Conservation (phyloP, 805 yeast genomes). For the Kazachstania psychrophila region DNA sequence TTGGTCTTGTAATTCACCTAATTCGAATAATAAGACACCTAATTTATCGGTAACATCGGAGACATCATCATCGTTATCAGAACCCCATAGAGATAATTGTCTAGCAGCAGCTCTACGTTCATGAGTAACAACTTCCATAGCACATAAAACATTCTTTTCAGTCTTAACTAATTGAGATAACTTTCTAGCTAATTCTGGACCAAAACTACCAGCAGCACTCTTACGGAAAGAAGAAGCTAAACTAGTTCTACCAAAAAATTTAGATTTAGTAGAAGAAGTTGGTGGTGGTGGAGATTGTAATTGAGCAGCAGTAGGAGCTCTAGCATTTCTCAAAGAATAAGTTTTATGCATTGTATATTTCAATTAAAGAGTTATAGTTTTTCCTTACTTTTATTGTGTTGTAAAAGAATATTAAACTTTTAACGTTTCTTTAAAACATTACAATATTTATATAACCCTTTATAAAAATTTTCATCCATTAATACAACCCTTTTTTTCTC, state of each 20-base stretch:
- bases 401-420: too few species aligned
- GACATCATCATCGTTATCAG: conserved; percentile 93
- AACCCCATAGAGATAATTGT: conserved; percentile 97
- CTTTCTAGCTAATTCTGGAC: conserved; percentile 91
- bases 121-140: conserved; percentile 83
- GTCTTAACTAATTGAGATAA: conserved; percentile 86
- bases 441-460: too few species aligned
- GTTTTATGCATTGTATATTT: conserved; percentile 61
- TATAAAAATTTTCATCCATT: too few species aligned
- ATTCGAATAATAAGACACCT: conserved; percentile 90
- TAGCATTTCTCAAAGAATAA: conserved; percentile 65
- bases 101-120: conserved; percentile 96
- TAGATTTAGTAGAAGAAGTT: conserved; percentile 61
- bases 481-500: too few species aligned
- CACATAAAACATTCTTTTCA: conserved; percentile 92
- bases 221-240: conserved; percentile 65
- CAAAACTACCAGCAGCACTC: conserved; percentile 81
- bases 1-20: conserved; percentile 97
- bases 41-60: conserved; percentile 94
- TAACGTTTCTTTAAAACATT: too few species aligned
- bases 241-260: conserved; percentile 68
- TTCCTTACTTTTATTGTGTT: too few species aligned
- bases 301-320: conserved; percentile 79
- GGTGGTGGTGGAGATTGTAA: conserved; percentile 76
- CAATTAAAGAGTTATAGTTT: too few species aligned